These are phyloP conservation scores for Nemania serpens DNA, from an alignment of 2,329 filamentous ascomycete species.

Conservation along the genomic window DNA sequence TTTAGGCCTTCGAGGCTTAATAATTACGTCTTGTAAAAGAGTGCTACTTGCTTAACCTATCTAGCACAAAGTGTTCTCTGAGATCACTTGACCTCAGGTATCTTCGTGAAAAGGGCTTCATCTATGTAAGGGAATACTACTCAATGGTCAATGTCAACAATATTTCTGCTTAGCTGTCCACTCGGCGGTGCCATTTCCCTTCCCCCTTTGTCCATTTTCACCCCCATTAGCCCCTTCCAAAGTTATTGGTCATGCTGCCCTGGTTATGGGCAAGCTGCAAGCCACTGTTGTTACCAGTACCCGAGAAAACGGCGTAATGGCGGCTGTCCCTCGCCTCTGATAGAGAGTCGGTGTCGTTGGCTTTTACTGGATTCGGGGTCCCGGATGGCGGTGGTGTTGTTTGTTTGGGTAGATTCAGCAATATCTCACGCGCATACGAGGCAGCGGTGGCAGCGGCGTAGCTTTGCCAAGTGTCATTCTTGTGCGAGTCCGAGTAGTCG, in stretches of 20 bases:
- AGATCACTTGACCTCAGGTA: not conserved
- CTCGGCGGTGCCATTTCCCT: not conserved
- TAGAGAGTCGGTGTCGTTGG: not conserved
- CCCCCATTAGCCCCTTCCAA: not conserved
- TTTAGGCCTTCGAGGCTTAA: too few species aligned
- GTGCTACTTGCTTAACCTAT: too few species aligned
- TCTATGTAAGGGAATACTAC: not conserved
- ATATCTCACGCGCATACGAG: too few species aligned
- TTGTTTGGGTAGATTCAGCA: too few species aligned
- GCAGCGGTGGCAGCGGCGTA: too few species aligned
- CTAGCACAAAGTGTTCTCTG: too few species aligned
- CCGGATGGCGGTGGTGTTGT: too few species aligned
- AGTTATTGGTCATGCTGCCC: not conserved
- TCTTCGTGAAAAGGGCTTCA: not conserved
- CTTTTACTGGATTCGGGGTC: too few species aligned
- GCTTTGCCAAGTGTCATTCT: too few species aligned
- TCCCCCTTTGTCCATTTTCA: not conserved
- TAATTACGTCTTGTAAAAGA: too few species aligned
- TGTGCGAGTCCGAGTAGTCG: too few species aligned
- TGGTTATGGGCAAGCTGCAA: not conserved
- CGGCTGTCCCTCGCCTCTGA: not conserved
- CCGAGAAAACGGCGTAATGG: not conserved
- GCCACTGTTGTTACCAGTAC: not conserved
- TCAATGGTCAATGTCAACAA: not conserved
- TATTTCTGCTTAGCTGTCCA: not conserved